phyloP scores from a whole-genome alignment of 1,284 basidiomycete species.

The Irpex sp. region DNA sequence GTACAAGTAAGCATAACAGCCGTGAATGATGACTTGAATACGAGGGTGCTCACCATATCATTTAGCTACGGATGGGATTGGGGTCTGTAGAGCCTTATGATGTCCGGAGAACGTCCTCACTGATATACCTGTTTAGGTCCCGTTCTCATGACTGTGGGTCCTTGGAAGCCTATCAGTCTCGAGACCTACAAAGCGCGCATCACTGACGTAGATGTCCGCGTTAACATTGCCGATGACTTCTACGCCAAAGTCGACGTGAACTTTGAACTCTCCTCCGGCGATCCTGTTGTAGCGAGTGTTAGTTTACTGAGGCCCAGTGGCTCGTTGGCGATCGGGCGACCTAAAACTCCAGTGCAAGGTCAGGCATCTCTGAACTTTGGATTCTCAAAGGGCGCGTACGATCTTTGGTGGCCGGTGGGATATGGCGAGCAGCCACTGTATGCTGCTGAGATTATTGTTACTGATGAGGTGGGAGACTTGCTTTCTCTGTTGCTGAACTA shows the following conservation, averaged over 20 bases:
- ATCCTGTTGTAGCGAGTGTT: constrained; percentile 37
- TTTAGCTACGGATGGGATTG: constrained; percentile 80
- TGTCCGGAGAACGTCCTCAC: neutral
- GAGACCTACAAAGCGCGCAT: constrained; percentile 65
- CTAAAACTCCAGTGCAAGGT: constrained; percentile 24
- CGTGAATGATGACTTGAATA: no score
- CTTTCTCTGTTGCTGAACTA: no score
- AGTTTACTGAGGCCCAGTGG: constrained; percentile 45
- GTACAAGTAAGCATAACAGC: constrained; percentile 55
- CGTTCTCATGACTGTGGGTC: constrained; percentile 70
- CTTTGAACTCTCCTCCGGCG: constrained; percentile 35
- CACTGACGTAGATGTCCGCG: constrained; percentile 55
- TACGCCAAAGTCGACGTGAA: constrained; percentile 44
- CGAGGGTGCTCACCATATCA: neutral
- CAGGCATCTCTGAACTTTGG: constrained; percentile 38
- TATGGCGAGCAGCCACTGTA: constrained; percentile 81
- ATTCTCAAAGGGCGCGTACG: constrained; percentile 48
- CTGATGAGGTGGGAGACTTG: constrained; percentile 38
- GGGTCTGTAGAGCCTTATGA: constrained; percentile 40
- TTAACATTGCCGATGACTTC: constrained; percentile 46
- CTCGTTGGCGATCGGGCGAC: constrained; percentile 27
- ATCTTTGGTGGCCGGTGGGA: constrained; percentile 82
- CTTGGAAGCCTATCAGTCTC: constrained; percentile 73
- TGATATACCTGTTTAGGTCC: constrained; percentile 42
- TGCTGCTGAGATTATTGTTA: constrained; percentile 47